These are phyloP conservation scores for Senecio squalidus DNA, from an alignment of 140 eudicot genomes.

Conservation along the genomic window DNA sequence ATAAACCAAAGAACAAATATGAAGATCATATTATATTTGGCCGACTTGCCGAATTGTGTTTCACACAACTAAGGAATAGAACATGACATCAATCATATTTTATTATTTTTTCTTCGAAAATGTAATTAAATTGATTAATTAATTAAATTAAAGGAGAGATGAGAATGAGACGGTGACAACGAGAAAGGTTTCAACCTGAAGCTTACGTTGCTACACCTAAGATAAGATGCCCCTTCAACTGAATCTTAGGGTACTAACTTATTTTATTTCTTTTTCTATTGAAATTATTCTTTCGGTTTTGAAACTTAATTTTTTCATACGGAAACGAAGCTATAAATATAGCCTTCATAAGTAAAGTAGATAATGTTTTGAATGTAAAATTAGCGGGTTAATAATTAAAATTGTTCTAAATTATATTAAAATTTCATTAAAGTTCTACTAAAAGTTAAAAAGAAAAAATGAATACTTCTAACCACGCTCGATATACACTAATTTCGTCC, in stretches of 20 bases:
- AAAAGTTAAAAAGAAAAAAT: too few relatives aligned
- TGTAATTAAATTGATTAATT: neutral
- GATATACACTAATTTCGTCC: too few relatives aligned
- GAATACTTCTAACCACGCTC: too few relatives aligned
- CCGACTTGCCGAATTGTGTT: constrained; percentile 21
- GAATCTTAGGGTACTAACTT: constrained; percentile 38
- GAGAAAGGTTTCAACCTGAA: constrained; percentile 11
- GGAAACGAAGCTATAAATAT: neutral
- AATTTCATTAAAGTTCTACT: too few relatives aligned
- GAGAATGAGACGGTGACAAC: constrained; percentile 18
- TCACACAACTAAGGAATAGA: constrained; percentile 5
- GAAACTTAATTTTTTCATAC: neutral
- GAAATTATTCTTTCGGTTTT: neutral
- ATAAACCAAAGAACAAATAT: constrained; percentile 7
- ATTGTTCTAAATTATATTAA: too few relatives aligned
- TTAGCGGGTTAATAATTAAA: too few relatives aligned
- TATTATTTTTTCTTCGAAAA: neutral
- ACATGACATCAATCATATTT: constrained; percentile 6
- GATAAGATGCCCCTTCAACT: constrained; percentile 40
- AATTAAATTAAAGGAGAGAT: neutral
- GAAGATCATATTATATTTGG: constrained; percentile 16
- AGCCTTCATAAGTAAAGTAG: too few relatives aligned
- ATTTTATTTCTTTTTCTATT: neutral
- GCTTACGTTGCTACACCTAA: constrained; percentile 29
- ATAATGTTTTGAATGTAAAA: too few relatives aligned